These are phyloP conservation scores for Lanmaoa pseudosensibilis DNA, from an alignment of 768 basidiomycete genomes.

Conservation along the genomic window DNA sequence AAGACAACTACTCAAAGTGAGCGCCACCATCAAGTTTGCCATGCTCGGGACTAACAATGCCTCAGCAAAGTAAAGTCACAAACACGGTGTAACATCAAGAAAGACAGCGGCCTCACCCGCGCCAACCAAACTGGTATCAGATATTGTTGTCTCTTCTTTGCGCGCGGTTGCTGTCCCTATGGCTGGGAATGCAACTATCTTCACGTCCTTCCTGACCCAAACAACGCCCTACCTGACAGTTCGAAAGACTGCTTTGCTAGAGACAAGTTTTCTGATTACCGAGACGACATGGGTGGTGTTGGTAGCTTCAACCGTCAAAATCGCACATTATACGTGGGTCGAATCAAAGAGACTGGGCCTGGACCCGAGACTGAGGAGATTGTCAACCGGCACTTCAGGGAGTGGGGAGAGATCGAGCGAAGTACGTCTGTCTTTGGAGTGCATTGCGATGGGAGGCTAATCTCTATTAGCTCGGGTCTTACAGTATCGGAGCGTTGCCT, in stretches of 20 bases:
- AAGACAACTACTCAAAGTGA: conserved; percentile 94
- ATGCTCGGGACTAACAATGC: not conserved
- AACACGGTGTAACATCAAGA: conserved; percentile 85
- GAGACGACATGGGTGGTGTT: conserved; percentile 99
- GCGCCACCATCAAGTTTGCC: conserved; percentile 27
- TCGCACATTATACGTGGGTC: conserved; percentile 90
- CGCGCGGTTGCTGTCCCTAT: conserved; percentile 96
- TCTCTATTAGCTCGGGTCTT: conserved; percentile 71
- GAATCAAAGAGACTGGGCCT: conserved; percentile 88
- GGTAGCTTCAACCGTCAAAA: conserved; percentile 95
- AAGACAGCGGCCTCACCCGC: conserved; percentile 89
- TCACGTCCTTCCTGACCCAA: conserved; percentile 79
- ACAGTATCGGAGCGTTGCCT: conserved; percentile 93
- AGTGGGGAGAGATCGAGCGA: conserved; percentile 92
- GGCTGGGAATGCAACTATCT: conserved; percentile 98
- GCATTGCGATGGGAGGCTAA: conserved; percentile 6
- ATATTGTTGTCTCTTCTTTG: conserved; percentile 93
- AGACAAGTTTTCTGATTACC: conserved; percentile 95
- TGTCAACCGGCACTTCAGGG: conserved; percentile 87
- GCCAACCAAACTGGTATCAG: conserved; percentile 92
- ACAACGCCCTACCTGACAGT: conserved; percentile 74
- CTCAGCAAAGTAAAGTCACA: conserved; percentile 90
- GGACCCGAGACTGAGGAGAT: conserved; percentile 92
- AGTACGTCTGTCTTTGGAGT: conserved; percentile 51
- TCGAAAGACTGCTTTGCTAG: conserved; percentile 97